Evolutionary conservation across 495 filamentous ascomycete genomes (phyloP).

Genomic region (Physcia stellaris): DNA sequence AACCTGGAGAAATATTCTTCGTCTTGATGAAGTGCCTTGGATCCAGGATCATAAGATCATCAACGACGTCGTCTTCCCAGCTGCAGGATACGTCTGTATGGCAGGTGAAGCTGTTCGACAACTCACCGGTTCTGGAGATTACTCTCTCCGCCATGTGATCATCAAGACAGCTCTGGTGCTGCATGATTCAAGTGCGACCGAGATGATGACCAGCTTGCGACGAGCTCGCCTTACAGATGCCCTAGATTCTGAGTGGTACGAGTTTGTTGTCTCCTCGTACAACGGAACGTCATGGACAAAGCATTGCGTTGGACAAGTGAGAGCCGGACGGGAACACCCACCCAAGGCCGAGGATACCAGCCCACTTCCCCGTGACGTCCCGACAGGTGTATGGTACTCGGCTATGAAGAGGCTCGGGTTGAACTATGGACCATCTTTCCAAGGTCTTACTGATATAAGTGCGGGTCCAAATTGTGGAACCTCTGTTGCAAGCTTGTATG

Average conservation of each 20-base stretch:
- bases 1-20: constrained; percentile 24
- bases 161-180: constrained; percentile 22
- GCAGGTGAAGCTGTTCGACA: constrained; percentile 32
- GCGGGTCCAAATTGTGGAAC: no score
- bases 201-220: constrained; percentile 27
- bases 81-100: constrained; percentile 34
- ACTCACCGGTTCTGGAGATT: constrained; percentile 17
- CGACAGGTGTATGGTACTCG: no score
- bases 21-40: constrained; percentile 12
- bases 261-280: constrained; percentile 30
- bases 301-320: constrained; percentile 27
- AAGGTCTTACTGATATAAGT: no score
- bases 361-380: no score
- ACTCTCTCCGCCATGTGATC: constrained; percentile 15
- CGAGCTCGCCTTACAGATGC: constrained; percentile 21
- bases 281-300: constrained; percentile 26
- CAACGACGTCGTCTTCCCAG: constrained; percentile 31
- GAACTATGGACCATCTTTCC: no score
- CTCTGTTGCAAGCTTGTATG: no score
- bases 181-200: constrained; percentile 9
- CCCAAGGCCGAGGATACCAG: no score
- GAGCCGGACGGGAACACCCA: no score
- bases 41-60: constrained; percentile 17
- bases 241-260: constrained; percentile 28
- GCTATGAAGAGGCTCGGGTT: no score